Evolutionary conservation across 345 rosid genomes (phyloP).

Genomic region (Psidium guajava): DNA sequence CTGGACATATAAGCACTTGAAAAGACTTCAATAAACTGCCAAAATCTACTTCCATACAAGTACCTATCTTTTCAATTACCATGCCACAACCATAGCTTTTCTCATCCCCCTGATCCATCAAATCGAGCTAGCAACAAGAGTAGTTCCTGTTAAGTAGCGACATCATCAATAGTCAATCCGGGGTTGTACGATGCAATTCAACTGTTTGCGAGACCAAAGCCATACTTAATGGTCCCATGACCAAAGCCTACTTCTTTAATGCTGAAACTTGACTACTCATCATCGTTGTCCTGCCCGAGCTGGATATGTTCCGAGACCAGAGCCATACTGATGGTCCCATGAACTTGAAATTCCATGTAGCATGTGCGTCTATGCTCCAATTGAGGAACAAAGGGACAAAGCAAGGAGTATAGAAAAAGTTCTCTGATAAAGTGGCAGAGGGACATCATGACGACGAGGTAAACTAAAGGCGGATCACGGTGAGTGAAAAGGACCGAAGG

Average conservation of each 20-base stretch:
- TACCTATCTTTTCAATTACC: neutral
- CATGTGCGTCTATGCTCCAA: neutral
- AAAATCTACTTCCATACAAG: neutral
- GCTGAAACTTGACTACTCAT: neutral
- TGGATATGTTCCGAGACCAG: neutral
- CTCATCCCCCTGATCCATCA: neutral
- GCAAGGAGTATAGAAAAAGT: neutral
- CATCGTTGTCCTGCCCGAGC: neutral
- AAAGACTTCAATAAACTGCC: neutral
- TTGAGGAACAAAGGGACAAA: neutral
- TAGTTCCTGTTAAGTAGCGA: neutral
- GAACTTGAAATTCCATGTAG: neutral
- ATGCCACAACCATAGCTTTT: neutral
- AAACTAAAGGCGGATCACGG: neutral
- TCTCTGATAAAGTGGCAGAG: neutral
- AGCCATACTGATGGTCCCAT: neutral
- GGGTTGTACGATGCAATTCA: neutral
- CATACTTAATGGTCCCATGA: too few relatives aligned
- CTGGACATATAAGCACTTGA: neutral
- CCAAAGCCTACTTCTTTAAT: neutral
- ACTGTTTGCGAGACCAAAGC: neutral
- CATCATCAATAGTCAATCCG: neutral
- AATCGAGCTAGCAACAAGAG: neutral
- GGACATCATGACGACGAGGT: neutral
- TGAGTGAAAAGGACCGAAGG: neutral